phyloP scores from a whole-genome alignment of 1,139 yeast species.

The Yamadazyma kanchanaburiensis region DNA sequence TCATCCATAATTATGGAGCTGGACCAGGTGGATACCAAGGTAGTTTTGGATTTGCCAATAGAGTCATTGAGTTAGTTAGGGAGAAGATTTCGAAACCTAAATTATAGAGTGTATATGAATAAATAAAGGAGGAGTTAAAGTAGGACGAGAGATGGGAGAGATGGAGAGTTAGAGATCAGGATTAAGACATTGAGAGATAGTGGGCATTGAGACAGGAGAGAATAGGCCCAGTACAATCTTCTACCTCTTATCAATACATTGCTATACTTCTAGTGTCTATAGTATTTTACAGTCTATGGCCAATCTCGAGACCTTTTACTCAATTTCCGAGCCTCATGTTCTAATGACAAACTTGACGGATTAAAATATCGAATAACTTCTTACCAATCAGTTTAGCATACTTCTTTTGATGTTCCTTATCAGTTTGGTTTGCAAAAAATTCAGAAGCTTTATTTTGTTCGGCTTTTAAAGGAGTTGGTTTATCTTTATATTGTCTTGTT shows the following conservation, averaged over 20 bases:
- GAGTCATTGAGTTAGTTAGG: constrained; percentile 18
- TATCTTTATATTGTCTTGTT: constrained; percentile 31
- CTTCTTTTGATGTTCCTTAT: constrained; percentile 36
- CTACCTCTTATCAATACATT: too few species aligned
- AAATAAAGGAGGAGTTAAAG: too few species aligned
- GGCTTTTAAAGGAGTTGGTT: constrained; percentile 34
- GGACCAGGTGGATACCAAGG: constrained; percentile 57
- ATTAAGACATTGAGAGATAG: too few species aligned
- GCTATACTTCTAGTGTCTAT: too few species aligned
- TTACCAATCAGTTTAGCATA: constrained; percentile 31
- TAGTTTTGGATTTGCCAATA: constrained; percentile 37
- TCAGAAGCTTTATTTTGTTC: constrained; percentile 25
- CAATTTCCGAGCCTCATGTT: neutral
- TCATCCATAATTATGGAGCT: constrained; percentile 50
- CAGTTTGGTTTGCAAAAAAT: constrained; percentile 28
- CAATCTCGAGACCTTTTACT: too few species aligned
- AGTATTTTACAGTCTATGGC: too few species aligned
- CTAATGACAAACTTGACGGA: constrained; percentile 17
- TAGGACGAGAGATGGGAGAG: neutral
- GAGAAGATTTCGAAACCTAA: neutral
- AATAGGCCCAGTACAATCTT: too few species aligned
- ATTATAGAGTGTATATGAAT: neutral
- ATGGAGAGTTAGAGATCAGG: too few species aligned
- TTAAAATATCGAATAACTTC: constrained; percentile 19
- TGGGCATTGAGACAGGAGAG: too few species aligned